A percentile compares a stretch with the other conserved stretches of the same genome.
phyloP scores from a whole-genome alignment of 495 filamentous ascomycete genomes.

The Penicillium canescens region DNA sequence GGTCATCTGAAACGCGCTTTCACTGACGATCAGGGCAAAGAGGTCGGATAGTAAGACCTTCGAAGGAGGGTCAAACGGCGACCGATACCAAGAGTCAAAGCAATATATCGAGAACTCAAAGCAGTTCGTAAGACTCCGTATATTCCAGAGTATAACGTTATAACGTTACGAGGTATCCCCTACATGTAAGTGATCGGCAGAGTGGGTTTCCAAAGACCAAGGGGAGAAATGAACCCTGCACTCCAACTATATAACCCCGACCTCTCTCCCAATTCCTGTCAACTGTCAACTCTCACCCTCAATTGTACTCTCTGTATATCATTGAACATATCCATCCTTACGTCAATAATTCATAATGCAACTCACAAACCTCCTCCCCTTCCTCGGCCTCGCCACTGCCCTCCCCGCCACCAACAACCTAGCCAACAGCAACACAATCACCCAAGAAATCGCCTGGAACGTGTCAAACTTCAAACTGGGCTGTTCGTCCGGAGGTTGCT shows the following conservation, averaged over 20 bases:
- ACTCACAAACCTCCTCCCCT: slow-evolving; percentile 29
- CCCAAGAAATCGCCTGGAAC: slow-evolving; percentile 30
- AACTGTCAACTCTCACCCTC: too few species aligned
- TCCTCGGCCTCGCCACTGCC: slow-evolving; percentile 21
- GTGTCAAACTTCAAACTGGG: slow-evolving; percentile 34
- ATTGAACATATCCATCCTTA: neutral
- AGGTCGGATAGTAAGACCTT: slow-evolving; percentile 3
- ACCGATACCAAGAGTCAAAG: neutral
- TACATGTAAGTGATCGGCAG: neutral
- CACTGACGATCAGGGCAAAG: neutral
- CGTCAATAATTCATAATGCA: slow-evolving; percentile 29
- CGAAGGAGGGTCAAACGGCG: neutral
- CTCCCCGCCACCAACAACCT: slow-evolving; percentile 26
- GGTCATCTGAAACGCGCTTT: neutral
- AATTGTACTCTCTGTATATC: too few species aligned
- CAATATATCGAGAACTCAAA: slow-evolving; percentile 1
- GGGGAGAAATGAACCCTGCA: too few species aligned
- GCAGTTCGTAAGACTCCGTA: neutral
- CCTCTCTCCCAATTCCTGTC: too few species aligned
- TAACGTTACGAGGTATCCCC: neutral
- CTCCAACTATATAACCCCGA: too few species aligned
- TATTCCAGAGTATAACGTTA: too few species aligned
- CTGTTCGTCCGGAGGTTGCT: slow-evolving; percentile 37
- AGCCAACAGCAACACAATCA: slow-evolving; percentile 18
- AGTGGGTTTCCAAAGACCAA: too few species aligned